Evolutionary conservation across 2,329 filamentous ascomycete species (phyloP), one percentile per base, ranked within the genome.

Genomic region (Xylariaceae sp.): DNA sequence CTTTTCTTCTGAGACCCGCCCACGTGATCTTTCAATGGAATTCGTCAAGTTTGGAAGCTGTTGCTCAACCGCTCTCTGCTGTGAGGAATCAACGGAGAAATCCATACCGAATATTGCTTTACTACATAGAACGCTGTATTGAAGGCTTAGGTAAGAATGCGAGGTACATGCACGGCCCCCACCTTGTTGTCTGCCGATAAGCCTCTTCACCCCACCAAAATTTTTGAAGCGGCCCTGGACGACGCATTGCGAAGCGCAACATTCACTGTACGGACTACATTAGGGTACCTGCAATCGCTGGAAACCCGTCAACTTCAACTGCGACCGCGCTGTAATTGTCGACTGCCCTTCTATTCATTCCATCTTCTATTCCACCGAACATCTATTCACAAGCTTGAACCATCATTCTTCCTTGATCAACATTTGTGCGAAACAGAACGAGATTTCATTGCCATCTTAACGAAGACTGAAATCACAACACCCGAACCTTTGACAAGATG

Each of bases 401-500:
- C 11, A 51, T 15, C 13, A n/a, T 35, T 51, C 49, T 35, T 51
- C 49, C 30, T 51, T 51, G 11, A 9, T 11, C 23, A 18, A 30
- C 1, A 6, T 17, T 34, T 17, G 30, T 34, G 2, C 5, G 15
- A 9, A 34, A 2, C 23, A 51, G 13, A n/a, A 15, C 49, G 2
- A 3, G 4, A 51, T 11, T 18, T 30, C 2, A 15, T 48, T 10
- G 11, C 52, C 10, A 52, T 11, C 55, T 10, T 37, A 30, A 4
- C 23, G 6, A 13, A 5, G 4, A 6, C 42, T 18, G 2, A 51
- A 37, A 45, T 57, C 10, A n/a, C 5, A 30, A 5, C 4, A 30
- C 23, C 15, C 13, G 2, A 51, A 17, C 4, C 11, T 8, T 37
- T 44, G 17, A 45, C 11, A 88, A 80, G 51, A 93, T 93, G 89